Conservation (phyloP, 495 filamentous ascomycete species). For the Peziza echinospora region DNA sequence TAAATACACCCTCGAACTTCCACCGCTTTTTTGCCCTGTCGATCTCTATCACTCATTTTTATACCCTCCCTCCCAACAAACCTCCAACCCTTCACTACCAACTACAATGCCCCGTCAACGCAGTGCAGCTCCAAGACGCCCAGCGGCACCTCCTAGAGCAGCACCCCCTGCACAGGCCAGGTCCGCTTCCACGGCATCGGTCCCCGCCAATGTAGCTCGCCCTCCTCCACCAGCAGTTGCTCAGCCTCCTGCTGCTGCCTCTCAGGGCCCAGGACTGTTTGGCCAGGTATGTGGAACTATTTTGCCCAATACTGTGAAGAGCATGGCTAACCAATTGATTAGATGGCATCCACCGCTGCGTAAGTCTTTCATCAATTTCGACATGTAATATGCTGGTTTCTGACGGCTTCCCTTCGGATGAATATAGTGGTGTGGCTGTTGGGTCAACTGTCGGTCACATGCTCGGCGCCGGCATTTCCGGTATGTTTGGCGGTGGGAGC, state of each 20-base stretch:
- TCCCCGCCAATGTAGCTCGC: slow-evolving; percentile 28
- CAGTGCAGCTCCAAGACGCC: slow-evolving; percentile 43
- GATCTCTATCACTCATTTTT: slow-evolving; percentile 4
- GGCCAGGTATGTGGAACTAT: slow-evolving; percentile 28
- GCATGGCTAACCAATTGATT: too few species aligned
- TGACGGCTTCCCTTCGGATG: slow-evolving; percentile 70
- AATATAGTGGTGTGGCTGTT: slow-evolving; percentile 60
- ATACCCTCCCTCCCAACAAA: too few species aligned
- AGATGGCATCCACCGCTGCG: neutral
- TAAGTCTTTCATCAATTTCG: neutral
- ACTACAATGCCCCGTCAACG: slow-evolving; percentile 58
- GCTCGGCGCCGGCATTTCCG: slow-evolving; percentile 36
- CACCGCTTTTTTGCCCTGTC: too few species aligned
- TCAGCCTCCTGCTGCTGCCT: slow-evolving; percentile 23
- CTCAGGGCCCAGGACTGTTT: slow-evolving; percentile 47
- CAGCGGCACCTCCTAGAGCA: slow-evolving; percentile 36
- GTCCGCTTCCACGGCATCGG: slow-evolving; percentile 39
- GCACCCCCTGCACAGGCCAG: slow-evolving; percentile 40
- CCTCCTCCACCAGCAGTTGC: slow-evolving; percentile 29
- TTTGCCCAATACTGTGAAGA: neutral
- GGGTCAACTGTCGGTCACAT: slow-evolving; percentile 90
- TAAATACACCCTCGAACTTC: too few species aligned
- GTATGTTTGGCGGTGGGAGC: slow-evolving; percentile 36
- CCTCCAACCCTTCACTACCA: slow-evolving; percentile 8
- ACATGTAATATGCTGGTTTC: neutral